These are phyloP conservation scores for Pilasporangium apinafurcum DNA, from an alignment of 352 stramenopile species.

Conservation along the genomic window DNA sequence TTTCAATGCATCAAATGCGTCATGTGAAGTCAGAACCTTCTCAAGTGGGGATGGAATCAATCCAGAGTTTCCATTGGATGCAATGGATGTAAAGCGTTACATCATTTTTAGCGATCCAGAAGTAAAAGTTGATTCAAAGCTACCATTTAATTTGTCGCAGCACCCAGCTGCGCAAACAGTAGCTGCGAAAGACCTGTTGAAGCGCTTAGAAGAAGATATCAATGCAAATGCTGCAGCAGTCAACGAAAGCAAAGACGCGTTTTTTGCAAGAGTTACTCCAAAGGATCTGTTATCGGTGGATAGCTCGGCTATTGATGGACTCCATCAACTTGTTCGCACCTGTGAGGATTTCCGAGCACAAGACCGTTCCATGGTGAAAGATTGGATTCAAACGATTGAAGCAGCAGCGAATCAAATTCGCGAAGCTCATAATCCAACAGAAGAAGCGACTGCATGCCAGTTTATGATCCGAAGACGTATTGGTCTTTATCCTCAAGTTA, in stretches of 20 bases:
- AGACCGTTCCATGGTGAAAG: conserved; percentile 48
- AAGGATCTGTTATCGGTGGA: conserved; percentile 21
- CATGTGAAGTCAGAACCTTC: conserved; percentile 58
- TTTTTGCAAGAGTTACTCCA: conserved; percentile 55
- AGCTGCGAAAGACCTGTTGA: conserved; percentile 92
- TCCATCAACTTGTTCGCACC: conserved; percentile 42
- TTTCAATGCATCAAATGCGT: conserved; percentile 76
- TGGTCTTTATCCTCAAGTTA: conserved; percentile 50
- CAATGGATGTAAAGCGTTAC: conserved; percentile 60
- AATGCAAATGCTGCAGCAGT: conserved; percentile 68
- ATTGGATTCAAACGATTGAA: conserved; percentile 50
- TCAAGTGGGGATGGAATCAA: conserved; percentile 30
- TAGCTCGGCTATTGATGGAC: conserved; percentile 13
- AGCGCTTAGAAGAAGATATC: conserved; percentile 91
- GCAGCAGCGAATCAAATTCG: conserved; percentile 39
- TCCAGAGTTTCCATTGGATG: conserved; percentile 65
- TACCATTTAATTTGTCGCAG: conserved; percentile 92
- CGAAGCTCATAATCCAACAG: not conserved
- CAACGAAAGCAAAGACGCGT: conserved; percentile 74
- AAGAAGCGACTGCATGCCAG: conserved; percentile 20
- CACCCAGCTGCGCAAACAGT: conserved; percentile 89
- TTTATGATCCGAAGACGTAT: conserved; percentile 61
- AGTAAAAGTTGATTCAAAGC: conserved; percentile 18
- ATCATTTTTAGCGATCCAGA: conserved; percentile 76
- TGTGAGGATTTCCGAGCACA: conserved; percentile 40